A percentile compares a stretch with the other conserved stretches of the same genome.
Evolutionary conservation across 176 grass and related monocot genomes (phyloP).

Genomic region (Ensete glaucum): DNA sequence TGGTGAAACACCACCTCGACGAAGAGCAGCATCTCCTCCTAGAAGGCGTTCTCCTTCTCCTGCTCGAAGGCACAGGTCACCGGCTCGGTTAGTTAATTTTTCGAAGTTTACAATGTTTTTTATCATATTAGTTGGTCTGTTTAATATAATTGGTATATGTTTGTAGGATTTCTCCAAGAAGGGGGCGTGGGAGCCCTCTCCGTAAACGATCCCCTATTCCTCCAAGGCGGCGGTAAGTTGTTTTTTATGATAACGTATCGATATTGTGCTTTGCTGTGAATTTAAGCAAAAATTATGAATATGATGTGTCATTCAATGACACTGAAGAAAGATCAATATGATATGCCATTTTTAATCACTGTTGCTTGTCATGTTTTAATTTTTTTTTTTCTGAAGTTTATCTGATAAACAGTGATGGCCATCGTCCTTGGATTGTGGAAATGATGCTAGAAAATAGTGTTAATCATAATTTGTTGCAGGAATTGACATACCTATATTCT

Average conservation of each 20-base stretch:
- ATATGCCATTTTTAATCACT: no score
- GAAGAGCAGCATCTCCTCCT: conserved; percentile 48
- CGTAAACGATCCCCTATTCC: conserved; percentile 70
- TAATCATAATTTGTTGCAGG: not conserved
- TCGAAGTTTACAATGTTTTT: not conserved
- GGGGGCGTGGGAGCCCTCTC: conserved; percentile 58
- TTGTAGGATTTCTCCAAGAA: conserved; percentile 67
- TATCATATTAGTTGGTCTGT: not conserved
- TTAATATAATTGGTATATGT: conserved; percentile 20
- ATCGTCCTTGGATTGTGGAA: not conserved
- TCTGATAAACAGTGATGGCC: not conserved
- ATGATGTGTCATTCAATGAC: no score
- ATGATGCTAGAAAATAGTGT: not conserved
- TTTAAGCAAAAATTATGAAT: no score
- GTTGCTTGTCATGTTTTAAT: not conserved
- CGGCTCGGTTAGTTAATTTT: conserved; percentile 40
- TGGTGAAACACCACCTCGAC: conserved; percentile 21
- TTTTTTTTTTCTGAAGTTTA: not conserved
- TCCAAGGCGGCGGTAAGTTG: conserved; percentile 69
- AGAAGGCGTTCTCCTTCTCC: conserved; percentile 84
- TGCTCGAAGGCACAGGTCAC: conserved; percentile 79
- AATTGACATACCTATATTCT: not conserved
- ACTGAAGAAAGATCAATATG: no score
- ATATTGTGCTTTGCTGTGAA: no score
- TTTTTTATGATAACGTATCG: no score